Conservation (phyloP, 345 rosid species). For the Crucihimalaya himalaica region DNA sequence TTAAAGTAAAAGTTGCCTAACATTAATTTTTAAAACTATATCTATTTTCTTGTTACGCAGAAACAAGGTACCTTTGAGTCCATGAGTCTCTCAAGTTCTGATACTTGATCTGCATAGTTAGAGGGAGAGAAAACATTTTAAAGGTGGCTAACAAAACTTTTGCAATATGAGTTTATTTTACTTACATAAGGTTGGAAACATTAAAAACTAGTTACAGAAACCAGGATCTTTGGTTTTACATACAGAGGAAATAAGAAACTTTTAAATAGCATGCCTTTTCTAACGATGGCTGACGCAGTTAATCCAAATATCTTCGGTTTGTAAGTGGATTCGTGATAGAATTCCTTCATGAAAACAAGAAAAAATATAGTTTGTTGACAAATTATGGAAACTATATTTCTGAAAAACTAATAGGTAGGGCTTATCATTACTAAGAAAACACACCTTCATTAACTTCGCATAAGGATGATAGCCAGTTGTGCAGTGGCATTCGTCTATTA, state of each 20-base stretch:
- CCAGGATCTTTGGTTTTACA: slow-evolving; percentile 14
- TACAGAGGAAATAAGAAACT: background rate
- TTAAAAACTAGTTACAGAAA: slow-evolving; percentile 12
- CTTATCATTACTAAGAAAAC: slow-evolving; percentile 14
- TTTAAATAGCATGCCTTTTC: slow-evolving; percentile 58
- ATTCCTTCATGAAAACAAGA: slow-evolving; percentile 58
- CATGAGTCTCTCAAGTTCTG: slow-evolving; percentile 75
- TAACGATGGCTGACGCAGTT: slow-evolving; percentile 62
- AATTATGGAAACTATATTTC: background rate
- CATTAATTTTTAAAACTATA: background rate
- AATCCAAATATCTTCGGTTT: slow-evolving; percentile 92
- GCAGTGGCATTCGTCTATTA: slow-evolving; percentile 88
- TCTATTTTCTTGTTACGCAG: background rate
- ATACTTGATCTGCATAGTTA: slow-evolving; percentile 63
- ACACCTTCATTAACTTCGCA: slow-evolving; percentile 78
- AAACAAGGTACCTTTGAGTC: slow-evolving; percentile 61
- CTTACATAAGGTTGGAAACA: slow-evolving; percentile 6
- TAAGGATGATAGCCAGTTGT: slow-evolving; percentile 84
- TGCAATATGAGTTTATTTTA: background rate
- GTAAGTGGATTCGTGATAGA: slow-evolving; percentile 53
- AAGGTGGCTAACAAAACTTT: background rate
- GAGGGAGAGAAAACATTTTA: slow-evolving; percentile 51
- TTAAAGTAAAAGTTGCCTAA: slow-evolving; percentile 17
- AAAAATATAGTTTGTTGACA: background rate
- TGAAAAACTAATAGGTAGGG: slow-evolving; percentile 1